These are phyloP conservation scores for Fabrea salina DNA, from an alignment of 169 alveolate species.

Conservation along the genomic window DNA sequence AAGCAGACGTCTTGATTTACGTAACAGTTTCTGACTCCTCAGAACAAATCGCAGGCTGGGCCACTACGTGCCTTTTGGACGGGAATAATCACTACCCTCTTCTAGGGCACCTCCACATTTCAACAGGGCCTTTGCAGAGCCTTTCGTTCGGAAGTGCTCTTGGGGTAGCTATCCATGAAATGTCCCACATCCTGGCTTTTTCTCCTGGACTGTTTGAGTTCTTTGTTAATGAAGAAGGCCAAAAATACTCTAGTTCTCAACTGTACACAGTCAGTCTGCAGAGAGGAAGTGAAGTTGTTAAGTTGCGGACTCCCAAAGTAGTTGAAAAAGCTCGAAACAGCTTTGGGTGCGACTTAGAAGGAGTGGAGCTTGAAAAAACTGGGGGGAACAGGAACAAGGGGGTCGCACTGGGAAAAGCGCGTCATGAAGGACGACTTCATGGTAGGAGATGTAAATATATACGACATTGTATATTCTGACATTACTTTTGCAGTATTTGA, in stretches of 20 bases:
- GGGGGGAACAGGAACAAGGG: constrained; percentile 36
- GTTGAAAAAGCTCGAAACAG: constrained; percentile 42
- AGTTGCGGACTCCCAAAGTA: constrained; percentile 41
- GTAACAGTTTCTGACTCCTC: neutral
- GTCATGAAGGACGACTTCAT: constrained; percentile 39
- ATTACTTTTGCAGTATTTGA: constrained; percentile 52
- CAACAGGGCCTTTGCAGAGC: neutral
- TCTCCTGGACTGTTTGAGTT: neutral
- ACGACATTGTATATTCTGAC: constrained; percentile 44
- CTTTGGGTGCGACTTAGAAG: constrained; percentile 43
- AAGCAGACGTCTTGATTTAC: constrained; percentile 21
- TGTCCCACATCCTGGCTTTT: constrained; percentile 39
- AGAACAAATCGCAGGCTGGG: neutral
- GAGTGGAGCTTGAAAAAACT: constrained; percentile 36
- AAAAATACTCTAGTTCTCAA: neutral
- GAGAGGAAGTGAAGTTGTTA: neutral
- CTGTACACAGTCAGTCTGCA: neutral
- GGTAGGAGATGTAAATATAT: constrained; percentile 31
- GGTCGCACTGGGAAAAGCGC: constrained; percentile 43
- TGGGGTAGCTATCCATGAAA: constrained; percentile 33
- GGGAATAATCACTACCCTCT: neutral
- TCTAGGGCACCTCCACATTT: neutral
- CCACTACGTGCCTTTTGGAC: neutral
- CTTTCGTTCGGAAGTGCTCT: neutral
- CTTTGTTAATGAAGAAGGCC: neutral